Conservation (phyloP, 2,329 filamentous ascomycete genomes). For the Ceratocystis colombiana region DNA sequence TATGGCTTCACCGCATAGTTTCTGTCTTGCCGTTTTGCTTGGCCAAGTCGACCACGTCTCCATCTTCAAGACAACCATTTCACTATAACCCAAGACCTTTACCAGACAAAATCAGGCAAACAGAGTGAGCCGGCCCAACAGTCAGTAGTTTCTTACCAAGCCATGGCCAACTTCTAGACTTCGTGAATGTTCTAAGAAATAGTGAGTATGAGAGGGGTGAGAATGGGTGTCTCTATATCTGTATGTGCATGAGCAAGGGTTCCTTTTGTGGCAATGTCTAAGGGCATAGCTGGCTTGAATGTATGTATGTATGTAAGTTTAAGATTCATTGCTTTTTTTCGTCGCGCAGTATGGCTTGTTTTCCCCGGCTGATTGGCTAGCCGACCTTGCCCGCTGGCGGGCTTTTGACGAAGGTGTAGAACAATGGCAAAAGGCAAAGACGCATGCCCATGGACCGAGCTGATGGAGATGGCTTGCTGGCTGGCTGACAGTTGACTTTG, state of each 20-base stretch:
- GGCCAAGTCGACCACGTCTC: not conserved
- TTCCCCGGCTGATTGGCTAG: slow-evolving; percentile 3
- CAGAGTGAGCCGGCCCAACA: too few relatives aligned
- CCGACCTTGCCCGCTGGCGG: not conserved
- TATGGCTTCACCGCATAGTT: slow-evolving; percentile 3
- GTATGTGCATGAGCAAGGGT: not conserved
- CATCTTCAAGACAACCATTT: not conserved
- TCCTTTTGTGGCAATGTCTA: not conserved
- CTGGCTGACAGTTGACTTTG: not conserved
- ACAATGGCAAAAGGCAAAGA: not conserved
- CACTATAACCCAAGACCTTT: too few relatives aligned
- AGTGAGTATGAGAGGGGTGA: not conserved
- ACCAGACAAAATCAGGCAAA: too few relatives aligned
- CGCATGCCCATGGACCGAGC: not conserved
- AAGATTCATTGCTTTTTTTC: slow-evolving; percentile 2
- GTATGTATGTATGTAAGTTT: not conserved
- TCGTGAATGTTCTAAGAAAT: too few relatives aligned
- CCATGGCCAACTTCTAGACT: too few relatives aligned
- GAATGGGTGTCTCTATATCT: not conserved
- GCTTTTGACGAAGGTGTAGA: slow-evolving; percentile 8
- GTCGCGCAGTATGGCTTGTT: not conserved
- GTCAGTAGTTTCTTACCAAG: too few relatives aligned
- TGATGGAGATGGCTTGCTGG: not conserved
- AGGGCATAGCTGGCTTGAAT: not conserved
- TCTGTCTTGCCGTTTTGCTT: slow-evolving; percentile 3